A percentile compares a stretch with the other conserved stretches of the same genome.
These are phyloP conservation scores for Candida germanica DNA, from an alignment of 805 yeast genomes.

Conservation along the genomic window DNA sequence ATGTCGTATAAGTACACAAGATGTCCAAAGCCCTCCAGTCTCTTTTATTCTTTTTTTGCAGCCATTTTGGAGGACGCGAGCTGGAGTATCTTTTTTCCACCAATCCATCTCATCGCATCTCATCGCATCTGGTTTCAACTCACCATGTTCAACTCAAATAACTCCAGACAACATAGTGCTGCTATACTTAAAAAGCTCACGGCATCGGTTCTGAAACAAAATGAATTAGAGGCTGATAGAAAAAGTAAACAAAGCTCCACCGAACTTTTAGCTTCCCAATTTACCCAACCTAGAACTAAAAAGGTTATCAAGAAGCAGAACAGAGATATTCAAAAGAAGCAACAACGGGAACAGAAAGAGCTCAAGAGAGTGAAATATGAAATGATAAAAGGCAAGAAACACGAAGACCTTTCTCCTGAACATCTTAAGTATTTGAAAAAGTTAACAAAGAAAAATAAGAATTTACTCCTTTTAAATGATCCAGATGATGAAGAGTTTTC, in stretches of 20 bases:
- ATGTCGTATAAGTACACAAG: too few species aligned
- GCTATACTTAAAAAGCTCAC: slow-evolving; percentile 40
- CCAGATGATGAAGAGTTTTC: slow-evolving; percentile 19
- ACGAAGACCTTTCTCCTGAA: slow-evolving; percentile 23
- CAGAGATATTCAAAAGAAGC: slow-evolving; percentile 25
- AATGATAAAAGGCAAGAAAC: slow-evolving; percentile 33
- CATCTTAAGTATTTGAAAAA: slow-evolving; percentile 38
- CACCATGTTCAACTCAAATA: slow-evolving; percentile 25
- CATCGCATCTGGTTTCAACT: slow-evolving; percentile 3
- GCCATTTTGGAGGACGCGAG: too few species aligned
- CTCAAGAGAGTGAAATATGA: slow-evolving; percentile 36
- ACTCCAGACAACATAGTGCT: slow-evolving; percentile 34
- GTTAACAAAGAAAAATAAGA: slow-evolving; percentile 35
- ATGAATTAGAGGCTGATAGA: background rate
- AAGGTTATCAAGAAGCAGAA: slow-evolving; percentile 22
- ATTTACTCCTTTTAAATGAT: slow-evolving; percentile 19
- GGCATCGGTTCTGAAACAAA: slow-evolving; percentile 1
- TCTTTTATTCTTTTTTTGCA: background rate
- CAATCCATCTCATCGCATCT: slow-evolving; percentile 7
- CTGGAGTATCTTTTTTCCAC: background rate
- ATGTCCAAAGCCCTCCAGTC: too few species aligned
- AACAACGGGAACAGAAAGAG: slow-evolving; percentile 29
- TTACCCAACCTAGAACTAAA: slow-evolving; percentile 11
- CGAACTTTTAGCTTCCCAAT: slow-evolving; percentile 19
- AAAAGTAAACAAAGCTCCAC: slow-evolving; percentile 13